Evolutionary conservation across 805 yeast genomes (phyloP), one percentile per base, ranked within the genome.

Genomic region (Pichia occidentalis): DNA sequence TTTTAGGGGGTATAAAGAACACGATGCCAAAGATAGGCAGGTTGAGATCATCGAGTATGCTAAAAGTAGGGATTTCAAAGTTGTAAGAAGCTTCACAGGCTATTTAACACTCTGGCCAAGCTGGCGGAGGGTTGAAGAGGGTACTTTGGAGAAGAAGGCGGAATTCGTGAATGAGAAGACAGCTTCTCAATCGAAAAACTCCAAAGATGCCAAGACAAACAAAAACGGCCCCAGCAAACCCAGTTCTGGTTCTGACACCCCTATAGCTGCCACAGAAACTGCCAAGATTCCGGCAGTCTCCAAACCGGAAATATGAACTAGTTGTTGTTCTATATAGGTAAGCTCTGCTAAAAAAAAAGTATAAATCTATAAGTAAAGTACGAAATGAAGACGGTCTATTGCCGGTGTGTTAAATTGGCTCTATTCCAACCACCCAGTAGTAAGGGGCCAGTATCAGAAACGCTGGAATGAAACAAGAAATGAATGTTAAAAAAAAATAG

Each of bases 391-490:
- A n/a, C n/a, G n/a, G n/a, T n/a, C n/a, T n/a, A n/a, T n/a, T n/a
- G n/a, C n/a, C n/a, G n/a, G n/a, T n/a, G n/a, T n/a, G n/a, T n/a
- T n/a, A n/a, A n/a, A n/a, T n/a, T n/a, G n/a, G n/a, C n/a, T n/a
- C 24, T 19, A 30, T 30, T 5, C 81, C 82, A 4, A 57, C 47
- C 0, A 77, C 59, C 95, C 95, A 86, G 29, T 70, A 65, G 51
- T 76, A 84, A 4, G 82, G 63, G 0, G 95, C 95, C 14, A 80
- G 50, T 1, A 77, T 70, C 11, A 84, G 40, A 2, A 85, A 57
- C 38, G 73, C 60, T 1, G 74, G 24, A 4, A 60, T 39, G 53
- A 72, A 84, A n/a, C 80, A 68, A 1, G 60, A 34, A 3, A 57
- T 48, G 2, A 84, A 48, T 16, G 83, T 68, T 1, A 52, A 40